phyloP scores from a whole-genome alignment of 176 grass and related monocot species.

The Zoysia pacifica region DNA sequence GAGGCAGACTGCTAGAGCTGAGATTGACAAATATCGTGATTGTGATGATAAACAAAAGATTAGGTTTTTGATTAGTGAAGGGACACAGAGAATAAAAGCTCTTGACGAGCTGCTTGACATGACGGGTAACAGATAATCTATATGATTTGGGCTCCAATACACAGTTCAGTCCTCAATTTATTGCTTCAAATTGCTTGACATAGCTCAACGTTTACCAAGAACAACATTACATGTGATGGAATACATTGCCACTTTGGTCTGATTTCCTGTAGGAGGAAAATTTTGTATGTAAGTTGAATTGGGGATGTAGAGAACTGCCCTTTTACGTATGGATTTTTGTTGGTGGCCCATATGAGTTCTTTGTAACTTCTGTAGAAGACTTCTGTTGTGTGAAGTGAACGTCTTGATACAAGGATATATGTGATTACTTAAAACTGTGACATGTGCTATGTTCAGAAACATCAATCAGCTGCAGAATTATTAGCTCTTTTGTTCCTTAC shows the following conservation, averaged over 20 bases:
- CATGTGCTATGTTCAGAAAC: not conserved
- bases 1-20: slow-evolving; percentile 63
- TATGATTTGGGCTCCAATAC: not conserved
- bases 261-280: not conserved
- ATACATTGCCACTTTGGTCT: not conserved
- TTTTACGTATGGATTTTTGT: not conserved
- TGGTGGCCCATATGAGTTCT: not conserved
- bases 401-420: not conserved
- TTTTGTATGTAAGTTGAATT: slow-evolving; percentile 12
- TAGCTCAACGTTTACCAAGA: not conserved
- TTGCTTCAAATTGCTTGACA: not conserved
- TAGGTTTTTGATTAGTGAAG: slow-evolving; percentile 82
- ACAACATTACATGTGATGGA: not conserved
- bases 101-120: slow-evolving; percentile 98
- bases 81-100: slow-evolving; percentile 73
- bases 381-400: not conserved
- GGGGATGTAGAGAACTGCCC: not conserved
- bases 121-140: slow-evolving; percentile 64
- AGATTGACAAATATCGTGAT: slow-evolving; percentile 81
- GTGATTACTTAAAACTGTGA: not conserved
- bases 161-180: slow-evolving; percentile 4
- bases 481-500: not conserved
- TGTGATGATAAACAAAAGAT: slow-evolving; percentile 87
- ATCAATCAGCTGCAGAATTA: not conserved
- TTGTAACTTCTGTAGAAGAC: slow-evolving; percentile 10